Conservation (phyloP, 176 grass and related monocot species). For the Aegilops tauschii region DNA sequence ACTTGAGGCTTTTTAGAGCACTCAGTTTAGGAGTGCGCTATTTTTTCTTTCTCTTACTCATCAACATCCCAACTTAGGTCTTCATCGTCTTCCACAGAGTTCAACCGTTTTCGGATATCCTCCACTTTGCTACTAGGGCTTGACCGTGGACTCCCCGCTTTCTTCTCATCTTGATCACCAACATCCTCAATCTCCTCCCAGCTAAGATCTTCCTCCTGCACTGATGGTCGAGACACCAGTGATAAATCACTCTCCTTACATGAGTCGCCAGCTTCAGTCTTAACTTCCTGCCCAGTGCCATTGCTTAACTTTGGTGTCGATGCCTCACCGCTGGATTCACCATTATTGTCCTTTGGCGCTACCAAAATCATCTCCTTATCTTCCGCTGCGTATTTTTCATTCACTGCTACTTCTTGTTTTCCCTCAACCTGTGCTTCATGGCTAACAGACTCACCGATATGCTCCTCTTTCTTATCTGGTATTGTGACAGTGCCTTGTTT, state of each 20-base stretch:
- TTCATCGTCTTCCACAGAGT: conserved; percentile 54
- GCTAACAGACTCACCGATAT: conserved; percentile 6
- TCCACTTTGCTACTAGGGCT: conserved; percentile 48
- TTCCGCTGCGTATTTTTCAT: neutral
- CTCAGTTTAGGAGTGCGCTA: neutral
- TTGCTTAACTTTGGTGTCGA: conserved; percentile 46
- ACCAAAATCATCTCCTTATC: conserved; percentile 13
- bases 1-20: neutral
- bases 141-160: conserved; percentile 23
- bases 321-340: conserved; percentile 36
- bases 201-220: conserved; percentile 76
- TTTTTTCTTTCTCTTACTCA: conserved; percentile 54
- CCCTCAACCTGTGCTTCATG: conserved; percentile 9
- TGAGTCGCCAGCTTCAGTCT: conserved; percentile 26
- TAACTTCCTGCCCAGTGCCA: conserved; percentile 21
- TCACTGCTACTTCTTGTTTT: conserved; percentile 15
- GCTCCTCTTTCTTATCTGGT: conserved; percentile 40
- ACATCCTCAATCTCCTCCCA: conserved; percentile 87
- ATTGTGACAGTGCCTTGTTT: conserved; percentile 24
- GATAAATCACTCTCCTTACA: conserved; percentile 56
- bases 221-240: conserved; percentile 42
- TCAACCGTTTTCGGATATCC: conserved; percentile 65
- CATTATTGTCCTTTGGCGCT: conserved; percentile 30
- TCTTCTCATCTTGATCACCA: conserved; percentile 66
- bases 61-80: conserved; percentile 84